Conservation (phyloP, 495 filamentous ascomycete species). For the Podospora conica region DNA sequence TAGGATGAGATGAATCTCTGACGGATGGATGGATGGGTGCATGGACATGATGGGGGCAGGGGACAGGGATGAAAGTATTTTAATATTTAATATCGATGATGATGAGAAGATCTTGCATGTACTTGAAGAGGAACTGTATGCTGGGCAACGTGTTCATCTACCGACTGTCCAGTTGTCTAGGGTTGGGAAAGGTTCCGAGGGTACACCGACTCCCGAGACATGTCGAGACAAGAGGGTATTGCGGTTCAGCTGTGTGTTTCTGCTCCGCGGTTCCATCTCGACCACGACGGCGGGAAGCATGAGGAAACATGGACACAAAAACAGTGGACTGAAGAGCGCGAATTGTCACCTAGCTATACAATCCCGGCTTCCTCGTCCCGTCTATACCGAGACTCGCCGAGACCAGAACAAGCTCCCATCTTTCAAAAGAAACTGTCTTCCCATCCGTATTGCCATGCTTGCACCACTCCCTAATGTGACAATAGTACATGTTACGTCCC, state of each 20-base stretch:
- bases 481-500: conserved; percentile 39
- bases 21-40: neutral
- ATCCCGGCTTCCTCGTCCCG: conserved; percentile 33
- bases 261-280: too few relatives aligned
- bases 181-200: neutral
- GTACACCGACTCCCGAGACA: neutral
- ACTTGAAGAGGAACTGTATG: too few relatives aligned
- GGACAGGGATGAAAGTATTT: neutral
- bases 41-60: neutral
- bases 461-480: conserved; percentile 37
- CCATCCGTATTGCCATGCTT: conserved; percentile 31
- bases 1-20: neutral
- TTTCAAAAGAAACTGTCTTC: conserved; percentile 3
- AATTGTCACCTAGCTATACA: conserved; percentile 41
- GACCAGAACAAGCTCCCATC: neutral
- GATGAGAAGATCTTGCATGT: too few relatives aligned
- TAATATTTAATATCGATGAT: neutral
- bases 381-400: conserved; percentile 23
- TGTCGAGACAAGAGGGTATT: neutral
- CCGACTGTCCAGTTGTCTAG: too few relatives aligned
- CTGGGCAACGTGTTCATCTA: too few relatives aligned
- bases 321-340: conserved; percentile 9
- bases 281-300: neutral
- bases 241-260: neutral
- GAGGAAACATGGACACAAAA: neutral